Evolutionary conservation across 1,284 basidiomycete genomes (phyloP).

Genomic region (Leccinum pachyderme): DNA sequence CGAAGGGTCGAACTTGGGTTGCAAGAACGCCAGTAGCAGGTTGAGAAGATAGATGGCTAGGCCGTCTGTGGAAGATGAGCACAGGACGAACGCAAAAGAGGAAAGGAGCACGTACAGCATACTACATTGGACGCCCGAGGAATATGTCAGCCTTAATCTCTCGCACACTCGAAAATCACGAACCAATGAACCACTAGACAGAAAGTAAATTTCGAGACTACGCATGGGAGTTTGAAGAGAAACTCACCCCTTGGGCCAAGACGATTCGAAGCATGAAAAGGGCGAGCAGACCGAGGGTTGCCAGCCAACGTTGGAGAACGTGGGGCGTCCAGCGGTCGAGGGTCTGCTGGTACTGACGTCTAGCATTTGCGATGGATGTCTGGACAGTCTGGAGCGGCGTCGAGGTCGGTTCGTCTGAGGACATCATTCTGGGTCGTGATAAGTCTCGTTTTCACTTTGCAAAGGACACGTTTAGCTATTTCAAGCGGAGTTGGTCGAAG

Average conservation of each 20-base stretch:
- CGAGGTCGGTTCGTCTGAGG: conserved; percentile 31
- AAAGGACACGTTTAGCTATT: background rate
- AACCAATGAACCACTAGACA: conserved; percentile 88
- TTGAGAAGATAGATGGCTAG: conserved; percentile 93
- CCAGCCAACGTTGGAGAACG: conserved; percentile 86
- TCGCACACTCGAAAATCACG: conserved; percentile 21
- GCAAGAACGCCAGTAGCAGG: conserved; percentile 84
- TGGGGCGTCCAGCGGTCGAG: conserved; percentile 93
- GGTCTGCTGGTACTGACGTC: conserved; percentile 77
- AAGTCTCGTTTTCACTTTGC: background rate
- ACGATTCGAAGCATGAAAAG: conserved; percentile 89
- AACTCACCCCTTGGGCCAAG: conserved; percentile 83
- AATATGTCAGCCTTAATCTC: conserved; percentile 4
- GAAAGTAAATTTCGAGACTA: conserved; percentile 20
- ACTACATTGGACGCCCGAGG: conserved; percentile 39
- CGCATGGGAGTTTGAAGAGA: background rate
- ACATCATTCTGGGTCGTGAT: conserved; percentile 30
- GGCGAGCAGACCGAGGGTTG: conserved; percentile 67
- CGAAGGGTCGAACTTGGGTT: conserved; percentile 95
- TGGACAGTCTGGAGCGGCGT: conserved; percentile 31
- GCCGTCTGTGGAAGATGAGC: conserved; percentile 52
- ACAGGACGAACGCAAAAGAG: background rate
- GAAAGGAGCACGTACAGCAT: conserved; percentile 55
- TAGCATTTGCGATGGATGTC: conserved; percentile 35
- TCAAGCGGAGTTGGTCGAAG: background rate